These are phyloP conservation scores for Salix suchowensis DNA, from an alignment of 345 rosid genomes.

Conservation along the genomic window DNA sequence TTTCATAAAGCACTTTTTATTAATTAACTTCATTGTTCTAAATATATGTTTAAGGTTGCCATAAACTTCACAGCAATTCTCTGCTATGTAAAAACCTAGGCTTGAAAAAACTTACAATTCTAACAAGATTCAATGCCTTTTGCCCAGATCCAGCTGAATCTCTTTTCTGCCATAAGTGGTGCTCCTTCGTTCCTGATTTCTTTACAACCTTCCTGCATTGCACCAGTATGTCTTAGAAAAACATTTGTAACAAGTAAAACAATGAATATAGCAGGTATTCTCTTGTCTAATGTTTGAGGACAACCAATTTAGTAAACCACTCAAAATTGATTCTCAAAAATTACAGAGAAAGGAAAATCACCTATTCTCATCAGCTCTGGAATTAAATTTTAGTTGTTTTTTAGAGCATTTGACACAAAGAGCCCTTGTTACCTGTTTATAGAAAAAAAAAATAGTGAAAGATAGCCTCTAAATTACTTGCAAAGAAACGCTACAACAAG, in stretches of 20 bases:
- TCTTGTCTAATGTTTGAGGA: neutral
- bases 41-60: neutral
- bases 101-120: constrained; percentile 44
- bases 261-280: neutral
- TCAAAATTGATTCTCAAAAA: neutral
- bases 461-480: neutral
- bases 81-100: neutral
- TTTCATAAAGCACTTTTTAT: too few species aligned
- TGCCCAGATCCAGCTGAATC: constrained; percentile 76
- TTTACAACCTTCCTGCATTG: constrained; percentile 37
- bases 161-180: constrained; percentile 73
- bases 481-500: neutral
- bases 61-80: neutral
- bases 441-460: neutral
- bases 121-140: constrained; percentile 65
- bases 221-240: constrained; percentile 7
- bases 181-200: constrained; percentile 50
- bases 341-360: constrained; percentile 13
- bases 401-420: constrained; percentile 27
- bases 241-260: neutral
- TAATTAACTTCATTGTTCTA: too few species aligned
- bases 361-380: constrained; percentile 34
- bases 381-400: constrained; percentile 15
- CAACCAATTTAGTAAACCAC: neutral
- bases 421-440: constrained; percentile 9